phyloP scores from a whole-genome alignment of 192 early-diverging fungal genomes.

The Coemansia sp. region DNA sequence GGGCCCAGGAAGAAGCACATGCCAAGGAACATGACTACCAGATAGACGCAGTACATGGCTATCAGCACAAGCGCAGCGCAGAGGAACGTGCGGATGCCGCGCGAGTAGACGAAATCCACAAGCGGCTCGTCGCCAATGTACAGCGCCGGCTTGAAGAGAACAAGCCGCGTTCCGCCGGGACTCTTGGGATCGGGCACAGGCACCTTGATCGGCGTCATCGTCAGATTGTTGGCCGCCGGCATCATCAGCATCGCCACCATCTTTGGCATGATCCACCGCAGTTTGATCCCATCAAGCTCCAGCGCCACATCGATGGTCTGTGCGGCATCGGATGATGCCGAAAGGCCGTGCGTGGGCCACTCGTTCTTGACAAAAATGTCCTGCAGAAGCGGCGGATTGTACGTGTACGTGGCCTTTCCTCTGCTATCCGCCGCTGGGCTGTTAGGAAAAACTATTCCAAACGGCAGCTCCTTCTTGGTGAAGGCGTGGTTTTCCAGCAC shows the following conservation, averaged over 20 bases:
- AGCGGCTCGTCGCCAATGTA: constrained; percentile 1
- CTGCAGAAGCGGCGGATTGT: constrained; percentile 8
- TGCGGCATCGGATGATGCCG: background rate
- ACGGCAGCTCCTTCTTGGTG: background rate
- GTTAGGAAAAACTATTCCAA: background rate
- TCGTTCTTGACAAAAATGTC: constrained; percentile 7
- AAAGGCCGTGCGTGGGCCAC: background rate
- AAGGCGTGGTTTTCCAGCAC: constrained; percentile 16
- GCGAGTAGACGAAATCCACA: background rate
- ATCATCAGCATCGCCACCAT: background rate
- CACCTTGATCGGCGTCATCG: background rate
- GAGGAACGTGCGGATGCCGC: constrained; percentile 3
- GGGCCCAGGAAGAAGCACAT: background rate
- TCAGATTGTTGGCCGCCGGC: constrained; percentile 1
- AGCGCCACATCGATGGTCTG: constrained; percentile 13
- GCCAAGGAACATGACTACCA: background rate
- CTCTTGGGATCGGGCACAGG: background rate
- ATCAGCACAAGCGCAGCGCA: background rate
- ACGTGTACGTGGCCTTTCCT: background rate
- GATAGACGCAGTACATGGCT: background rate
- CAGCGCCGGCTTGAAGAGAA: background rate
- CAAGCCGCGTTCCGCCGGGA: background rate
- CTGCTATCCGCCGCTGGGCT: background rate
- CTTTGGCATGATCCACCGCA: constrained; percentile 12
- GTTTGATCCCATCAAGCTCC: constrained; percentile 17